phyloP scores from a whole-genome alignment of 148 eudicot genomes.

The Silene uniflora region DNA sequence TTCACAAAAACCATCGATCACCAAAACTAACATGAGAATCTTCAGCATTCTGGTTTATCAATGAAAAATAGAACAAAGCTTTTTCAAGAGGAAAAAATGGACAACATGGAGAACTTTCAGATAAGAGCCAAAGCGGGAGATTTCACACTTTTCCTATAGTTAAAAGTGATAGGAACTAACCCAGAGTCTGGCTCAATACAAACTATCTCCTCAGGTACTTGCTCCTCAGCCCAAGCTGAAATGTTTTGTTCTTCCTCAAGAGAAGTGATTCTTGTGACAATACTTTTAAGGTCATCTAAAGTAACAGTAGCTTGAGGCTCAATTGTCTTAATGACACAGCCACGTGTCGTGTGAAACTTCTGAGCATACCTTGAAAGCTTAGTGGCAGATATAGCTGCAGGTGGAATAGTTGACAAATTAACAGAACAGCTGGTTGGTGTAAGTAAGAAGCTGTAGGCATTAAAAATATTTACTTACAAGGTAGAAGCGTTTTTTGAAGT shows the following conservation, averaged over 20 bases:
- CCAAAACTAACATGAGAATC: too few species aligned
- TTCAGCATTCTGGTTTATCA: too few species aligned
- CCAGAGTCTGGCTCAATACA: conserved; percentile 55
- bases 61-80: background rate
- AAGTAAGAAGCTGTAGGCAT: background rate
- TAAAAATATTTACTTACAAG: conserved; percentile 46
- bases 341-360: conserved; percentile 54
- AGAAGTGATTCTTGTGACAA: conserved; percentile 45
- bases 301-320: conserved; percentile 70
- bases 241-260: conserved; percentile 53
- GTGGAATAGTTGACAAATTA: conserved; percentile 13
- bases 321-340: conserved; percentile 69
- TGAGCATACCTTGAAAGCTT: conserved; percentile 67
- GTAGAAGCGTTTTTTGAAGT: conserved; percentile 69
- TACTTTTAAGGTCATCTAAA: conserved; percentile 49
- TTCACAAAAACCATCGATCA: too few species aligned
- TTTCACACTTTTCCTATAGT: background rate
- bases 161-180: conserved; percentile 31
- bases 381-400: conserved; percentile 56
- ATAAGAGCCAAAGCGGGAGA: background rate
- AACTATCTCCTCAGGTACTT: conserved; percentile 80
- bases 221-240: conserved; percentile 70
- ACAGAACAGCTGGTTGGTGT: background rate
- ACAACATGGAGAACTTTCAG: background rate
- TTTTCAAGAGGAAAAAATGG: background rate